These are phyloP conservation scores for Verticillium dahliae DNA, from an alignment of 2,329 filamentous ascomycete genomes.

Conservation along the genomic window DNA sequence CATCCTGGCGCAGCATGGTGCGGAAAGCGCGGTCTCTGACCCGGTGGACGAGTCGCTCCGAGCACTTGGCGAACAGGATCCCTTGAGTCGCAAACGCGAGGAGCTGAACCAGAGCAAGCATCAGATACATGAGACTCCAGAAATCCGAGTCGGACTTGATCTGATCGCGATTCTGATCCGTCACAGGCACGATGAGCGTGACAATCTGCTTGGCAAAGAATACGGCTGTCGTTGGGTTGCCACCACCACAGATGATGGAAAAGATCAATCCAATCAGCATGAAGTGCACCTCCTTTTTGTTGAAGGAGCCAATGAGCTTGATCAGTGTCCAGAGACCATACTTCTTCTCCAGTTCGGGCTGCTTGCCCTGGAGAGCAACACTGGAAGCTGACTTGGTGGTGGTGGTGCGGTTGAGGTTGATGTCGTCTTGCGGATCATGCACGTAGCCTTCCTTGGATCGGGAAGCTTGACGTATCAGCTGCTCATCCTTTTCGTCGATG, in stretches of 20 bases:
- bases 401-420: slow-evolving; percentile 46
- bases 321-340: slow-evolving; percentile 72
- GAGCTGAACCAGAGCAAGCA: slow-evolving; percentile 71
- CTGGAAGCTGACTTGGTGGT: slow-evolving; percentile 63
- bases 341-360: slow-evolving; percentile 42
- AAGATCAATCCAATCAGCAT: slow-evolving; percentile 72
- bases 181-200: slow-evolving; percentile 49
- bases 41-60: slow-evolving; percentile 77
- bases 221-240: slow-evolving; percentile 70
- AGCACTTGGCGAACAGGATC: slow-evolving; percentile 72
- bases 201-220: slow-evolving; percentile 88
- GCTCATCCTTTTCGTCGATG: slow-evolving; percentile 42
- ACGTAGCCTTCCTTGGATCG: slow-evolving; percentile 32
- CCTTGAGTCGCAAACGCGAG: slow-evolving; percentile 64
- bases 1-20: slow-evolving; percentile 84
- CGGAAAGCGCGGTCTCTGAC: slow-evolving; percentile 80
- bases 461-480: slow-evolving; percentile 41
- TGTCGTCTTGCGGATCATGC: slow-evolving; percentile 57
- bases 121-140: slow-evolving; percentile 84
- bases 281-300: slow-evolving; percentile 60
- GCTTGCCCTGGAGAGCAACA: slow-evolving; percentile 53
- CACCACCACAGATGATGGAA: slow-evolving; percentile 71
- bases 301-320: slow-evolving; percentile 75
- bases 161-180: slow-evolving; percentile 41
- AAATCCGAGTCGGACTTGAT: slow-evolving; percentile 71